phyloP scores from a whole-genome alignment of 2,329 filamentous ascomycete genomes.

The Colletotrichum plurivorum region DNA sequence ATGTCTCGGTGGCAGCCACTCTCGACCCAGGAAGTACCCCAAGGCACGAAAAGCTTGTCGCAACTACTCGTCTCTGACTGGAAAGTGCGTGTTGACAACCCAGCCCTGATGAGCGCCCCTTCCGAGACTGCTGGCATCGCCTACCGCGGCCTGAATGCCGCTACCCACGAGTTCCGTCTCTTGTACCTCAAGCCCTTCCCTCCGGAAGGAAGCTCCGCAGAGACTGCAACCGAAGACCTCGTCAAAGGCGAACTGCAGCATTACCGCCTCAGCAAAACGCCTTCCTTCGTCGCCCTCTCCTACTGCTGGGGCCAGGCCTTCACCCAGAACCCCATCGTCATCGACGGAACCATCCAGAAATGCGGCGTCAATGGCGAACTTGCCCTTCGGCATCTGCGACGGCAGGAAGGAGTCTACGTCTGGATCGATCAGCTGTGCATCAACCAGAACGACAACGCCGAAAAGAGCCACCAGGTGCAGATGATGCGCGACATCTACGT shows the following conservation, averaged over 20 bases:
- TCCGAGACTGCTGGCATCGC: not conserved
- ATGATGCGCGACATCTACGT: too few relatives aligned
- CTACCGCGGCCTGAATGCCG: not conserved
- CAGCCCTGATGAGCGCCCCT: not conserved
- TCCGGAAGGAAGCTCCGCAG: too few relatives aligned
- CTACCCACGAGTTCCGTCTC: constrained; percentile 14
- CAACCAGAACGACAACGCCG: too few relatives aligned
- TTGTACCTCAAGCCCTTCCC: constrained; percentile 1
- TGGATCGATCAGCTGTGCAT: too few relatives aligned
- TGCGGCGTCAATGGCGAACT: too few relatives aligned
- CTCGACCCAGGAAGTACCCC: too few relatives aligned
- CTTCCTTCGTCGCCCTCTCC: constrained; percentile 6
- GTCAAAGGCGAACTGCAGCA: not conserved
- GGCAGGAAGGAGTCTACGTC: too few relatives aligned
- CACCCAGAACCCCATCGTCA: not conserved
- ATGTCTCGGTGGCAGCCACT: too few relatives aligned
- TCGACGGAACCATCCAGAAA: too few relatives aligned
- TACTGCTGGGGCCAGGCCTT: constrained; percentile 17
- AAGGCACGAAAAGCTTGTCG: too few relatives aligned
- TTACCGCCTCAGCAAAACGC: not conserved
- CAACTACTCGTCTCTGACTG: not conserved
- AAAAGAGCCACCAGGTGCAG: too few relatives aligned
- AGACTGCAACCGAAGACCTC: not conserved
- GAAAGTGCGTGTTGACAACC: not conserved
- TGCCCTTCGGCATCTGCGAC: too few relatives aligned